phyloP scores from a whole-genome alignment of 805 yeast genomes.

The Zygosaccharomyces siamensis region DNA sequence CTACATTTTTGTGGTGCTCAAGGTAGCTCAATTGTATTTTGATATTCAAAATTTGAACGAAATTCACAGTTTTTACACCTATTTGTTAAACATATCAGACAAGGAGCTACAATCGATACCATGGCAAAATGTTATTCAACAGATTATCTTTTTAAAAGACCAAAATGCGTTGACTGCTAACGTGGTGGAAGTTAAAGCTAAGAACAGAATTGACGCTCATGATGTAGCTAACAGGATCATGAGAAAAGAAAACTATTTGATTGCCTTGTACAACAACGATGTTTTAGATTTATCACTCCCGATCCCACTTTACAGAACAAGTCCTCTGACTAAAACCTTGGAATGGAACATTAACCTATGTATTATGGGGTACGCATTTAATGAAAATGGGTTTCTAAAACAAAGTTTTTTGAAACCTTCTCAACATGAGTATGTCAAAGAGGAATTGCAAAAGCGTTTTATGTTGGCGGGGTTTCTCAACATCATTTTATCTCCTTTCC shows the following conservation, averaged over 20 bases:
- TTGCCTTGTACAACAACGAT: conserved; percentile 79
- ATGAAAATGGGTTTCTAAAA: conserved; percentile 75
- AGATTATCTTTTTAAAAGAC: conserved; percentile 68
- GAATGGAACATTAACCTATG: conserved; percentile 95
- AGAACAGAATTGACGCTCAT: conserved; percentile 80
- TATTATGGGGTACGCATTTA: conserved; percentile 79
- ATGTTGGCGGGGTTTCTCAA: conserved; percentile 84
- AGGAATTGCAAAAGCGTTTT: conserved; percentile 72
- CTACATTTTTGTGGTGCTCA: conserved; percentile 45
- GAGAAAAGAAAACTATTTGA: conserved; percentile 91
- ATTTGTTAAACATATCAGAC: conserved; percentile 66
- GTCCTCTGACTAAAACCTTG: conserved; percentile 69
- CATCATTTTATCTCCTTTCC: conserved; percentile 76
- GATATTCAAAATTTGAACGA: conserved; percentile 68
- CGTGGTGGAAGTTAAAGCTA: conserved; percentile 57
- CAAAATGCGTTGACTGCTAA: conserved; percentile 61
- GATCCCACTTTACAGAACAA: conserved; percentile 41
- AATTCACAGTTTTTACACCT: conserved; percentile 67
- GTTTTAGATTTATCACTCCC: conserved; percentile 64
- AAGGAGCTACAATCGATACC: conserved; percentile 87
- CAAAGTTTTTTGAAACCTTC: conserved; percentile 64
- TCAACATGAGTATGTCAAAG: conserved; percentile 59
- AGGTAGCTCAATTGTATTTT: conserved; percentile 51
- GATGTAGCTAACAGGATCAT: conserved; percentile 92
- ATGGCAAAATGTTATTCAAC: conserved; percentile 82